Percentiles rank a stretch among this genome's conserved stretches.
These are phyloP conservation scores for Extremus antarcticus DNA, from an alignment of 495 filamentous ascomycete species.

Conservation along the genomic window DNA sequence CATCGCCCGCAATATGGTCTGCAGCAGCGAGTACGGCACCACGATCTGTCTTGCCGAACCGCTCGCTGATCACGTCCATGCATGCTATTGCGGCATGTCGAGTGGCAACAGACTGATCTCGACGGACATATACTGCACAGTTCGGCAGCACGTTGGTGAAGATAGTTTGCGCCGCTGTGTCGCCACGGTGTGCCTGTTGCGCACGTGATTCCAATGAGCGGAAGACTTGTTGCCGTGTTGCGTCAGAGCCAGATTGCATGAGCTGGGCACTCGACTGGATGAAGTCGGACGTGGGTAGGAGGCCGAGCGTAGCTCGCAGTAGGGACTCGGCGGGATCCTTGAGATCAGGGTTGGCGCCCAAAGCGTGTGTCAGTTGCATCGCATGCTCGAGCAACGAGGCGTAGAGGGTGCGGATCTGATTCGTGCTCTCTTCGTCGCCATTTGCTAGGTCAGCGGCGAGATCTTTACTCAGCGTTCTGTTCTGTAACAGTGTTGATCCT, in stretches of 20 bases:
- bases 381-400: constrained; percentile 46
- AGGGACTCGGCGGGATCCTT: constrained; percentile 45
- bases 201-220: constrained; percentile 66
- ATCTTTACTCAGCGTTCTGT: constrained; percentile 20
- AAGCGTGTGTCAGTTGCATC: constrained; percentile 19
- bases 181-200: constrained; percentile 51
- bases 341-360: constrained; percentile 23
- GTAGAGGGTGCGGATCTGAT: constrained; percentile 19
- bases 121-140: constrained; percentile 59
- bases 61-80: constrained; percentile 79
- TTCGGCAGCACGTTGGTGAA: constrained; percentile 63
- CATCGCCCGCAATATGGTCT: constrained; percentile 58
- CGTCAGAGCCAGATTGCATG: constrained; percentile 57
- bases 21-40: constrained; percentile 55
- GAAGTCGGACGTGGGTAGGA: constrained; percentile 74
- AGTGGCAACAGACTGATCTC: constrained; percentile 52
- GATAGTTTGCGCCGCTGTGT: constrained; percentile 27
- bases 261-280: constrained; percentile 71
- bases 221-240: constrained; percentile 67
- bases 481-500: constrained; percentile 48
- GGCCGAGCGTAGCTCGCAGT: constrained; percentile 51
- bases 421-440: background rate
- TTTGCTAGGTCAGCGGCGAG: constrained; percentile 14
- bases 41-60: constrained; percentile 79
- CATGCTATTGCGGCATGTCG: constrained; percentile 76